Evolutionary conservation across 768 basidiomycete genomes (phyloP).

Genomic region (Boletus bicolor): DNA sequence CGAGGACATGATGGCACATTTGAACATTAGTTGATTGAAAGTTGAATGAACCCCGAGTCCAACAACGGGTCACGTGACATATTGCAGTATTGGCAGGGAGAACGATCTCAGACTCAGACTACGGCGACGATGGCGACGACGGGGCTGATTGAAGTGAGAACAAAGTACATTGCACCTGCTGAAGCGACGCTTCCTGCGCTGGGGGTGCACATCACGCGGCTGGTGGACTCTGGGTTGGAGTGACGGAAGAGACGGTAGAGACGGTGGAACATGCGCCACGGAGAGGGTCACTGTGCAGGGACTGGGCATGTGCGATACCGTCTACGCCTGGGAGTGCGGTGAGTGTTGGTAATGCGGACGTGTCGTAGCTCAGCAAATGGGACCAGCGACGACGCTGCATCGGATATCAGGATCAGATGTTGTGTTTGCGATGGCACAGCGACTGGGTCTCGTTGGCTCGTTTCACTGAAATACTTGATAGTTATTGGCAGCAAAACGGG

Average conservation of each 20-base stretch:
- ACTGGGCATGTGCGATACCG: constrained; percentile 53
- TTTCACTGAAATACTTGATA: neutral
- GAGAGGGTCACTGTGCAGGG: constrained; percentile 58
- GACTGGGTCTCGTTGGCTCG: constrained; percentile 45
- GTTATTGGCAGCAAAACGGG: constrained; percentile 51
- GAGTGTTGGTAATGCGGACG: constrained; percentile 8
- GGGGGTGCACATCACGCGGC: constrained; percentile 60
- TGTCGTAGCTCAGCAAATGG: neutral
- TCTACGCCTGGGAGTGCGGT: constrained; percentile 15
- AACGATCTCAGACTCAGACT: neutral
- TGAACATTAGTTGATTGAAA: neutral
- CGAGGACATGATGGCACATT: neutral
- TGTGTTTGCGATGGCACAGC: constrained; percentile 71
- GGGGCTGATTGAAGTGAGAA: constrained; percentile 40
- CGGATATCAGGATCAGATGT: constrained; percentile 59
- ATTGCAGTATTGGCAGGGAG: neutral
- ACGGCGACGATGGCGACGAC: constrained; percentile 6
- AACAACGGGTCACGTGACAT: constrained; percentile 20
- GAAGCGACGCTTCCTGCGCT: constrained; percentile 55
- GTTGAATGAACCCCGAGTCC: neutral
- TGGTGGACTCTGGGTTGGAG: constrained; percentile 74
- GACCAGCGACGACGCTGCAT: constrained; percentile 61
- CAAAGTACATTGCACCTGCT: constrained; percentile 43
- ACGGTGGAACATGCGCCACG: constrained; percentile 47
- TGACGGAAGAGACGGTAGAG: constrained; percentile 45